Percentiles rank a stretch among this genome's conserved stretches.
Evolutionary conservation across 306 rosid species (phyloP).

Genomic region (Vigna mungo): DNA sequence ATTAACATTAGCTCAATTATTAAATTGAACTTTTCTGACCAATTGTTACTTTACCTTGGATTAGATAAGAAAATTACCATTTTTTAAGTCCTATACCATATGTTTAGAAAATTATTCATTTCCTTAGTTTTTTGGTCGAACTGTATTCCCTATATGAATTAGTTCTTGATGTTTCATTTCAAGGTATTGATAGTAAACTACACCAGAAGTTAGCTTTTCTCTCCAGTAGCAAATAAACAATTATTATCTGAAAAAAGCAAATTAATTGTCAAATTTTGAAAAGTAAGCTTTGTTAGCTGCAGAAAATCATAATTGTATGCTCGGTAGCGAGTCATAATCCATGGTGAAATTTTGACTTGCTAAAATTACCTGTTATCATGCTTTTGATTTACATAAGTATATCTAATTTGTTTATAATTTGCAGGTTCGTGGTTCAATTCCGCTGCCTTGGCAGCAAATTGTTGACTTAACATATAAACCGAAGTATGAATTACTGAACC

Average conservation of each 20-base stretch:
- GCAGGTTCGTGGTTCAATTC: slow-evolving; percentile 88
- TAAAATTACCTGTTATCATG: not conserved
- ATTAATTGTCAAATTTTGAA: not conserved
- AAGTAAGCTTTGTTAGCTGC: not conserved
- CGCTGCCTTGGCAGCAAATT: slow-evolving; percentile 77
- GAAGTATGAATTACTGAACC: slow-evolving; percentile 68
- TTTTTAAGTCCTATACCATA: not conserved
- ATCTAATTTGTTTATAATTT: slow-evolving; percentile 23
- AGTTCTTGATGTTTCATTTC: not conserved
- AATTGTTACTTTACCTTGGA: not conserved
- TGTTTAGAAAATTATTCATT: slow-evolving; percentile 7
- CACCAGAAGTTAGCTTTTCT: no score
- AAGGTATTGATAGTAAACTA: slow-evolving; percentile 1
- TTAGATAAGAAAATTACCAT: not conserved
- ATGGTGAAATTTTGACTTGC: not conserved
- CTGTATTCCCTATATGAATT: not conserved
- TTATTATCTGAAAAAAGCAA: not conserved
- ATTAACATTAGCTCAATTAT: slow-evolving; percentile 14
- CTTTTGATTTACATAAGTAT: slow-evolving; percentile 7
- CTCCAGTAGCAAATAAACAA: not conserved
- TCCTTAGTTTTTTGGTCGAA: not conserved
- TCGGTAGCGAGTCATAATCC: not conserved
- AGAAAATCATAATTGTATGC: not conserved
- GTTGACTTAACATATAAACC: slow-evolving; percentile 92
- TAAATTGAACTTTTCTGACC: not conserved